Base-by-base conservation (phyloP, 108 stramenopile genomes). In the Ochromonas danica region DNA sequence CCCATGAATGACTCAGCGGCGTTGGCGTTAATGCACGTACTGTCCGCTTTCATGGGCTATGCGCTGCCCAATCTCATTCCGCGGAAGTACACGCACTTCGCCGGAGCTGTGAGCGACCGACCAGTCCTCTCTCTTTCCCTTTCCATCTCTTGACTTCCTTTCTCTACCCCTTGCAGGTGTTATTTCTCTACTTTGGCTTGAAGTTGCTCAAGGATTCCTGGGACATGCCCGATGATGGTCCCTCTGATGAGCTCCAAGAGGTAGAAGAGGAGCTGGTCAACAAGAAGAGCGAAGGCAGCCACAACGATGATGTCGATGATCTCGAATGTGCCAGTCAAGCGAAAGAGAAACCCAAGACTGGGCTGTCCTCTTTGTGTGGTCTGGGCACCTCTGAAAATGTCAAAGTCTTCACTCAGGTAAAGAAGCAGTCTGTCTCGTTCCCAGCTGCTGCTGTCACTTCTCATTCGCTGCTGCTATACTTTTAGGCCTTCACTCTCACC, bases 161-260 rank as follows among this genome's bases (percentile, higher is more conserved):
- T 60, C 42, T 1, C 1, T 1, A 43, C 74, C 1, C 1, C 40
- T 1, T 22, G 94, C 96, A 93, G 22, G 40, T 95, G 1, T 86
- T 97, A 41, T 99, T 98, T 85, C 80, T 98, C 17, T 99, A 97
- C 87, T 99, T 99, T 88, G 99, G 99, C 36, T 27, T 95, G 78
- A 93, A 94, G 80, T 87, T 98, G 30, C 78, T 98, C 10, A 81
- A 85, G 28, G 97, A 98, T 65, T 89, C 92, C 1, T 88, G 87
- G 45, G 80, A 78, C 40, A 94, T 95, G 93, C 89, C 90, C 51
- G 80, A 79, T 35, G 82, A 90, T 70, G 91, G 89, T 17, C 93
- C 94, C 36, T 90, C 90, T 40, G 99, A 98, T 42, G 99, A 98
- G 86, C 88, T 99, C 71, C 94, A 94, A 81, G 99, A 99, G 89